Percentiles rank a stretch among this genome's conserved stretches.
Evolutionary conservation across 805 yeast genomes (phyloP).

Genomic region (Starmerella khaoyaiensis): DNA sequence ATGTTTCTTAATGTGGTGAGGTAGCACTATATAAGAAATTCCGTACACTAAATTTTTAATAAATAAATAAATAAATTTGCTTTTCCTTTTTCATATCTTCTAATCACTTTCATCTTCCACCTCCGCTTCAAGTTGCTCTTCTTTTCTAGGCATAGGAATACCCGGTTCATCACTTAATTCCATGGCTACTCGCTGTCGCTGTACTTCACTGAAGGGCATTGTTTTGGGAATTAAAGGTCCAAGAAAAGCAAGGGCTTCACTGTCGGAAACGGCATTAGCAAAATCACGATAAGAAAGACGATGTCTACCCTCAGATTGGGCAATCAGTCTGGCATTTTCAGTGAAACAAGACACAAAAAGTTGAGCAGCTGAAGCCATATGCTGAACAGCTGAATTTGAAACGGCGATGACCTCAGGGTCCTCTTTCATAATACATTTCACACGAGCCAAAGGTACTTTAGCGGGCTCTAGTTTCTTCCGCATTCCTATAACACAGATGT

Average conservation of each 20-base stretch:
- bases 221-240: slow-evolving; percentile 48
- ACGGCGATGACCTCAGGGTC: slow-evolving; percentile 62
- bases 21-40: too few species aligned
- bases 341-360: slow-evolving; percentile 55
- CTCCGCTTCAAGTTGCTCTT: slow-evolving; percentile 17
- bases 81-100: too few species aligned
- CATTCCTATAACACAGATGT: too few species aligned
- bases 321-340: slow-evolving; percentile 54
- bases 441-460: slow-evolving; percentile 48
- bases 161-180: slow-evolving; percentile 9
- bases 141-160: slow-evolving; percentile 17
- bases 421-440: slow-evolving; percentile 57
- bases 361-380: slow-evolving; percentile 68
- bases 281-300: slow-evolving; percentile 60
- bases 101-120: slow-evolving; percentile 15
- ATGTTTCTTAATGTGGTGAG: background rate
- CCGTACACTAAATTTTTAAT: too few species aligned
- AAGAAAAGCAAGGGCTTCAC: slow-evolving; percentile 50
- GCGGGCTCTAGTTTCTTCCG: slow-evolving; percentile 16
- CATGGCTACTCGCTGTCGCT: slow-evolving; percentile 11
- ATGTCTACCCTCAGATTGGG: slow-evolving; percentile 54
- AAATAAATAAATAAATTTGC: slow-evolving; percentile 1
- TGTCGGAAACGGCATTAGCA: slow-evolving; percentile 45
- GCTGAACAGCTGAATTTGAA: slow-evolving; percentile 58
- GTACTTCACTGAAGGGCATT: slow-evolving; percentile 19